phyloP scores from a whole-genome alignment of 306 rosid species.

The Malus orientalis region DNA sequence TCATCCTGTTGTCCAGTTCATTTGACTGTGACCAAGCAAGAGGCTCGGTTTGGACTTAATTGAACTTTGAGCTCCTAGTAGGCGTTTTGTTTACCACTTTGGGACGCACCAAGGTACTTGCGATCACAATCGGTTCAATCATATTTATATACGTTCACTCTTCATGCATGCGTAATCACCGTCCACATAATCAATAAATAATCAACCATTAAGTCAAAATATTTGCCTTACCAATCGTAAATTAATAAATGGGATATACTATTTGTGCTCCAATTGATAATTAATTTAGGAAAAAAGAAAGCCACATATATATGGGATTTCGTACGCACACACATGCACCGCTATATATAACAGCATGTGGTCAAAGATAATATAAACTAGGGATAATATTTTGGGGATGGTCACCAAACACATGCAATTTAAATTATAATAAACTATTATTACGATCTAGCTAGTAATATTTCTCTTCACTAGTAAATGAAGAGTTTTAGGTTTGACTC shows the following conservation, averaged over 20 bases:
- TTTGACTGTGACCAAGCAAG: not conserved
- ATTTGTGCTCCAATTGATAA: not conserved
- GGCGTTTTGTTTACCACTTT: not conserved
- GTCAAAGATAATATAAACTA: not conserved
- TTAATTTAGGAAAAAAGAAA: not conserved
- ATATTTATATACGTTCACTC: not conserved
- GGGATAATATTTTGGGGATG: not conserved
- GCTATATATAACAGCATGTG: no score
- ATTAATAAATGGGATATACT: no score
- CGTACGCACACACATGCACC: not conserved
- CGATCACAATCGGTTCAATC: not conserved
- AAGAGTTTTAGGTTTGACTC: no score
- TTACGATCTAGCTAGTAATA: not conserved
- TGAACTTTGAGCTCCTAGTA: not conserved
- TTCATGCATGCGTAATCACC: not conserved
- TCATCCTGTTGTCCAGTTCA: not conserved
- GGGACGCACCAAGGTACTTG: not conserved
- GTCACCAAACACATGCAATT: no score
- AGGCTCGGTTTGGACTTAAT: not conserved
- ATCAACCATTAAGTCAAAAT: no score
- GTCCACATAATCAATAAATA: not conserved
- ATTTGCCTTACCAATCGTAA: no score
- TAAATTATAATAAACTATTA: no score
- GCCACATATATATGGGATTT: not conserved
- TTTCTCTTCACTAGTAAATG: no score